Evolutionary conservation across 495 filamentous ascomycete genomes (phyloP), one percentile per base, ranked within the genome.

Genomic region (Tuber aestivum): DNA sequence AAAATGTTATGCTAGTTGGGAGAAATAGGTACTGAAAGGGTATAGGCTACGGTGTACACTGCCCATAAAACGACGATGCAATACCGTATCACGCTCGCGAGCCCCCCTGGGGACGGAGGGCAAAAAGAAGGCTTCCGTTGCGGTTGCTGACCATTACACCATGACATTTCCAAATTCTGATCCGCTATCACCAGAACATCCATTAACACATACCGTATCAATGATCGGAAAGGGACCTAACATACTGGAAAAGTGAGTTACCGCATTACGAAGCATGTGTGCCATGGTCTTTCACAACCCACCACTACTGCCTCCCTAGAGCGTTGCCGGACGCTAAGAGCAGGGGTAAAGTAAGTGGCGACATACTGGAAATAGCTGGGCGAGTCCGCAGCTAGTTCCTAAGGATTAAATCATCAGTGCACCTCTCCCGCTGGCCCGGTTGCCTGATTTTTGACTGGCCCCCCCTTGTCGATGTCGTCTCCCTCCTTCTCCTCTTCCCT

Each of bases 71-170:
- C n/a, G n/a, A n/a, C n/a, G n/a, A n/a, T n/a, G n/a, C n/a, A n/a
- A 41, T 20, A 20, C 20, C 20, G 18, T 32, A 69, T 23, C 35
- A 32, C 20, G 21, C 72, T 41, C 5, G 23, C 21, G 12, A 21
- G 12, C 6, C 6, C 23, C 27, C 38, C 12, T 5, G n/a, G 0
- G 16, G 1, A 37, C 21, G 16, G 16, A 5, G 32, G 8, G 8
- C 35, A 50, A 72, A 75, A 72, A 44, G 21, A 14, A 37, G 2
- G 16, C 16, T 70, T 75, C 73, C 73, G 73, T 72, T 75, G 73
- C 73, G 73, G 73, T 72, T 75, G 73, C 73, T 75, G 72, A 75
- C 73, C 73, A 75, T 75, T 75, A 75, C 73, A 75, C 73, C 73
- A 75, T 69, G 72, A 75, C 73, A 75, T 78, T 16, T 35, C 27